Evolutionary conservation across 2,329 filamentous ascomycete genomes (phyloP), one percentile per base, ranked within the genome.

Genomic region (Pseudopyricularia cyperi): DNA sequence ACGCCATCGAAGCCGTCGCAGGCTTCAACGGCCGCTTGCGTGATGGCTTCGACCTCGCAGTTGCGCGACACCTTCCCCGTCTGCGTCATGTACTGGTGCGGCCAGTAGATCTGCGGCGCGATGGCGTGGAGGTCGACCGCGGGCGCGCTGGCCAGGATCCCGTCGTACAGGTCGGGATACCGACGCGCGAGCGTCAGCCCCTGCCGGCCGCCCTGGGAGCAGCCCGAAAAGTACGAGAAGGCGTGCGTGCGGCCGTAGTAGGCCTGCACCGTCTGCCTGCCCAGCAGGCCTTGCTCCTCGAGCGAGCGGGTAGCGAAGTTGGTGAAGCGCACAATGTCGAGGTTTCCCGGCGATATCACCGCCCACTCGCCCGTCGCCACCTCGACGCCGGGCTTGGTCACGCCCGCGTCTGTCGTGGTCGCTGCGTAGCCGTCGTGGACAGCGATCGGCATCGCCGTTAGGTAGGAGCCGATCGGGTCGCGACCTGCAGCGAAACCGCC

Each of bases 191-290:
- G 65, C 52, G 71, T 71, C 26, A 75, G 61, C 4, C 74, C 75
- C 62, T 79, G 74, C 2, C 74, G 64, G 2, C 76, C 75, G 34
- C 76, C 76, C 0, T 74, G 77, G 3, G 72, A 76, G 58, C 75
- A 78, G 26, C 75, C 75, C 11, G 66, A 62, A 55, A 71, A 76
- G 59, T 77, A 77, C 19, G 65, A 71, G 57, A 71, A 71, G 1
- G 61, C 57, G 7, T 66, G 63, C 2, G 35, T 44, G 4, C 24
- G 28, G 14, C 63, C 57, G 56, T 77, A 77, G 60, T 70, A 77
- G 8, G 62, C 60, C 22, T 68, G 55, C 6, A 66, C 65, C n/a
- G 77, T 56, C 24, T 65, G 46, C 57, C 76, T 77, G 3, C 68
- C 69, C 7, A 71, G 55, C 2, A 70, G 65, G 0, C 71, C 66